Base-by-base conservation (phyloP, 2,329 filamentous ascomycete genomes). In the Ceratocystiopsis sp. region DNA sequence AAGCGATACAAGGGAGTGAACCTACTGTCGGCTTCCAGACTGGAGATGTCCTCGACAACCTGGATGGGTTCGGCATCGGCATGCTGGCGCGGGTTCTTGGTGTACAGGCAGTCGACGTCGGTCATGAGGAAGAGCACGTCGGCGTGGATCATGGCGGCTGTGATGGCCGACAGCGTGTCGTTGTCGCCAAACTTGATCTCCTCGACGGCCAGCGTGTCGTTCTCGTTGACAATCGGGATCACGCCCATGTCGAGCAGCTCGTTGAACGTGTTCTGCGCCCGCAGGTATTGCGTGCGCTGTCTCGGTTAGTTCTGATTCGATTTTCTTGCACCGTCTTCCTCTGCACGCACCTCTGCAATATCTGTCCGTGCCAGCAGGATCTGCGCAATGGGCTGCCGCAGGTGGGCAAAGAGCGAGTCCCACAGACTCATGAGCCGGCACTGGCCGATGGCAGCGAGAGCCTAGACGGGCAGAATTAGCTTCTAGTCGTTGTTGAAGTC, bases 151-250 rank as follows among this genome's bases (percentile, higher is more conserved):
- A 96, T 96, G 51, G 83, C 91, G 1, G 91, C 85, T 0, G 91
- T 94, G 53, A 98, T 95, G 45, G 91, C 91, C 13, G 86, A 94
- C 39, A 98, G 69, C 2, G 91, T 98, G 61, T 98, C 91, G 54
- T 98, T 98, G 67, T 98, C 91, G 51, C 91, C 91, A 57, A 98
- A 98, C 67, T 96, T 96, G 65, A 98, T 98, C 71, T 98, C 91
- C 38, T 89, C 84, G 50, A 98, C 91, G 19, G 87, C 85, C 43
- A 98, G 66, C 3, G 91, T 98, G 60, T 98, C 91, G 61, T 98
- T 98, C 63, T 98, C 91, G 55, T 98, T 98, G 50, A 98, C 91
- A 54, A 98, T 95, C 11, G 91, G 91, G 49, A 98, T 93, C 21
- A 96, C 89, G 2, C 87, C 87, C 80, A 95, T 91, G 54, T 87